Base-by-base conservation (phyloP, 768 basidiomycete species). In the Suillus alpinus region DNA sequence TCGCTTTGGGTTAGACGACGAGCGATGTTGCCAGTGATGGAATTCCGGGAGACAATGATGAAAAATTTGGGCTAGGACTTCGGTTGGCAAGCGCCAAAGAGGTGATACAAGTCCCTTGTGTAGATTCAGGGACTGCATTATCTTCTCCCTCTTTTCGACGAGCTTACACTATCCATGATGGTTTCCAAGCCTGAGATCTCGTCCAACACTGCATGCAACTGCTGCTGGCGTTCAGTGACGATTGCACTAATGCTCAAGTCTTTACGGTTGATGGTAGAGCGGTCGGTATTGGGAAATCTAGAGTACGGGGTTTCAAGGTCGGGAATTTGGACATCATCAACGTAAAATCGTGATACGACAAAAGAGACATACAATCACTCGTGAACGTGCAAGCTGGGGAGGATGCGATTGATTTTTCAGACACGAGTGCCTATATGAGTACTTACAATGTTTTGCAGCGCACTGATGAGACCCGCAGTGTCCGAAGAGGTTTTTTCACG, bases 31-130 rank as follows among this genome's bases (percentile, higher is more conserved):
- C 66, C 53, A 0, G 66, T 58, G 20, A 70, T 65, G 0, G n/a
- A n/a, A n/a, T 56, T 44, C n/a, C 4, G 71, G 66, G n/a, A 77
- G 65, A 63, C 76, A 79, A n/a, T 73, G 71, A 13, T 66, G 65
- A 66, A 83, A 83, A 37, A 83, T 80, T 67, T 83, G 78, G 37
- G 77, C 74, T 29, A 77, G 73, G 3, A 84, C 66, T 66, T 84
- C 83, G 1, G 76, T 53, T 9, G 83, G 82, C 10, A 84, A 69
- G 12, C 66, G 63, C 56, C 73, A 67, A 59, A 83, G 78, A 43
- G 65, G 62, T 14, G 68, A 69, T 34, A 69, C 36, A 1, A 74
- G 64, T 2, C 69, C 66, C 16, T 39, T 62, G 55, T 74, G 69
- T 2, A 39, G 51, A 4, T 63, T 50, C 58, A 69, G 62, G 18